These are phyloP conservation scores for Phytophthora podocarpi DNA, from an alignment of 352 stramenopile species.

Conservation along the genomic window DNA sequence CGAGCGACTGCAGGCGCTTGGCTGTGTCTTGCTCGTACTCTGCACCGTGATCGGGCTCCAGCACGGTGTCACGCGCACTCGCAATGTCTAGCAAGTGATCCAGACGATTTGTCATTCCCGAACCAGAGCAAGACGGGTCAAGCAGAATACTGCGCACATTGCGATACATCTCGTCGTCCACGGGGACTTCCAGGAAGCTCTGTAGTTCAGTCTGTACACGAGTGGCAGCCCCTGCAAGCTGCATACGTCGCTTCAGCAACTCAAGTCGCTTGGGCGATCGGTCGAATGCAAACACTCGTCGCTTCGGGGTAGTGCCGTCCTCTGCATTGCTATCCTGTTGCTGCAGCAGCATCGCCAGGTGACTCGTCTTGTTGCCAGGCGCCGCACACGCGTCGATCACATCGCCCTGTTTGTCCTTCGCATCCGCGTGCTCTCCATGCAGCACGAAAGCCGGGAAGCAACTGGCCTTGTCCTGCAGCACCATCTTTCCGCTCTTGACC, in stretches of 20 bases:
- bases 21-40: constrained; percentile 61
- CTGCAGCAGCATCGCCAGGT: constrained; percentile 94
- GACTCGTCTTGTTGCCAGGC: constrained; percentile 99
- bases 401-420: constrained; percentile 62
- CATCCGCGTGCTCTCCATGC: constrained; percentile 68
- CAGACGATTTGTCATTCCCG: constrained; percentile 94
- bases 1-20: constrained; percentile 90
- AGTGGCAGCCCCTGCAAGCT: constrained; percentile 73
- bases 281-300: constrained; percentile 95
- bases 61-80: constrained; percentile 58
- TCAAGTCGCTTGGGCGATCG: constrained; percentile 87
- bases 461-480: constrained; percentile 98
- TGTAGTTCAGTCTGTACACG: constrained; percentile 84
- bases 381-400: constrained; percentile 97
- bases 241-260: constrained; percentile 89
- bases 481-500: constrained; percentile 85
- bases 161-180: constrained; percentile 69
- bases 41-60: constrained; percentile 37
- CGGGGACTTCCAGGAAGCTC: constrained; percentile 93
- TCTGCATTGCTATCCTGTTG: constrained; percentile 54
- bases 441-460: constrained; percentile 97
- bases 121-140: constrained; percentile 97
- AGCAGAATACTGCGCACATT: constrained; percentile 94
- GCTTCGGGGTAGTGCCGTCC: constrained; percentile 39
- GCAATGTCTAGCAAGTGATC: constrained; percentile 91